Evolutionary conservation across 371 early-diverging fungal genomes (phyloP).

Genomic region (Conidiobolus coronatus): DNA sequence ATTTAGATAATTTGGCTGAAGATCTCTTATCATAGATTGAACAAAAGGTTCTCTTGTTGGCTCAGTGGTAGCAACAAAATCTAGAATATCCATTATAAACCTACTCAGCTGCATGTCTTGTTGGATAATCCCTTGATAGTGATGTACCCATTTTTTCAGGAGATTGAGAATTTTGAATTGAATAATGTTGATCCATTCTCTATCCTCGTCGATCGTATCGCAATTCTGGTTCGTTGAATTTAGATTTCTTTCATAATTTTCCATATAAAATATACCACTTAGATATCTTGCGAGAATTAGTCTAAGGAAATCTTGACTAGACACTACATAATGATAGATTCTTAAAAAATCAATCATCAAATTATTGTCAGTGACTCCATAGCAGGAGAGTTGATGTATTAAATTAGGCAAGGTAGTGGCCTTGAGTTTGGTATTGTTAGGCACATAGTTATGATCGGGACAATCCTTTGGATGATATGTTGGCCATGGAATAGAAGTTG

Average conservation of each 20-base stretch:
- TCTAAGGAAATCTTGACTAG: constrained; percentile 24
- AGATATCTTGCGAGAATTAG: constrained; percentile 23
- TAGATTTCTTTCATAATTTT: constrained; percentile 2
- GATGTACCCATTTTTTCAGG: constrained; percentile 33
- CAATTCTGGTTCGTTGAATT: constrained; percentile 2
- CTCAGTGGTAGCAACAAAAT: neutral
- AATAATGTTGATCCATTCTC: constrained; percentile 17
- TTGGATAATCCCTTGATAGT: constrained; percentile 21
- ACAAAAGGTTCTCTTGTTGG: neutral
- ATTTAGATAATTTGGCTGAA: neutral
- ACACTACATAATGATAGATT: constrained; percentile 30
- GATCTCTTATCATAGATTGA: neutral
- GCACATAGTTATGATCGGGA: neutral
- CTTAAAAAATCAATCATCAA: constrained; percentile 23
- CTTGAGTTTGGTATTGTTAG: neutral
- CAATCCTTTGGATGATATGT: neutral
- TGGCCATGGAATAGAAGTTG: constrained; percentile 1
- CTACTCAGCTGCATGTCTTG: constrained; percentile 10
- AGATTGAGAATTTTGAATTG: constrained; percentile 32
- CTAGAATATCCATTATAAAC: neutral
- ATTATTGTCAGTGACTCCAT: constrained; percentile 14
- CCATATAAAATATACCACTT: neutral
- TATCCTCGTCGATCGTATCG: neutral
- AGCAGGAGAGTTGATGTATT: constrained; percentile 4
- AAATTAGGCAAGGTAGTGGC: constrained; percentile 4